Base-by-base conservation (phyloP, 495 filamentous ascomycete genomes). In the Durotheca rogersii region DNA sequence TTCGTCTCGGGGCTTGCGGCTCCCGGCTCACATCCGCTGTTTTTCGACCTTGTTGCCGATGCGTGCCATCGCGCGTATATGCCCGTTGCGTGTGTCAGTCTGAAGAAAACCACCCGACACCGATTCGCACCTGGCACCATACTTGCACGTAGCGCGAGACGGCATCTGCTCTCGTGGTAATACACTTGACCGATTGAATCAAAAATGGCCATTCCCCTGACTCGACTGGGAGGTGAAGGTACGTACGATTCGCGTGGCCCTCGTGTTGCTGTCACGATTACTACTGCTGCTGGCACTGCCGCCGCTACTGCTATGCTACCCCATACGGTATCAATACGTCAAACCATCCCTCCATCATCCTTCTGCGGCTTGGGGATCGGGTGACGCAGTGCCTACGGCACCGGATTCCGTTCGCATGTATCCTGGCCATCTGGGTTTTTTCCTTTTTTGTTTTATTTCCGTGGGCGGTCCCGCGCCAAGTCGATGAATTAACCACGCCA, bases 131-230 rank as follows among this genome's bases (percentile, higher is more conserved):
- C n/a, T n/a, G n/a, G n/a, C n/a, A n/a, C n/a, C n/a, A n/a, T n/a
- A n/a, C n/a, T 46, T 38, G 7, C 36, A 18, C 7, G 11, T 14
- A 12, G 3, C 27, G 36, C 21, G 36, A 17, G 14, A 9, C 15
- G 18, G 18, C 36, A 18, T 40, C 41, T 14, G 27, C 35, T 43
- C 35, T 17, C 40, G 47, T 31, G 33, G 27, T 9, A 27, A 9
- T 25, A 15, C 41, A 44, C 10, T 12, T 20, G 16, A 64, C 60
- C 60, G 58, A 62, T 40, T 27, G 23, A 4, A 4, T 4, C 9
- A 27, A 72, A 56, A 36, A 82, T 79, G 72, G 77, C 83, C n/a
- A 78, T 85, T 58, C 76, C 82, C 56, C 73, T 86, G 79, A 75
- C 77, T 40, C 75, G 79, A 49, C 74, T 89, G 51, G 84, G 85